Base-by-base conservation (phyloP, 2,329 filamentous ascomycete genomes). In the Penicillium sp. region DNA sequence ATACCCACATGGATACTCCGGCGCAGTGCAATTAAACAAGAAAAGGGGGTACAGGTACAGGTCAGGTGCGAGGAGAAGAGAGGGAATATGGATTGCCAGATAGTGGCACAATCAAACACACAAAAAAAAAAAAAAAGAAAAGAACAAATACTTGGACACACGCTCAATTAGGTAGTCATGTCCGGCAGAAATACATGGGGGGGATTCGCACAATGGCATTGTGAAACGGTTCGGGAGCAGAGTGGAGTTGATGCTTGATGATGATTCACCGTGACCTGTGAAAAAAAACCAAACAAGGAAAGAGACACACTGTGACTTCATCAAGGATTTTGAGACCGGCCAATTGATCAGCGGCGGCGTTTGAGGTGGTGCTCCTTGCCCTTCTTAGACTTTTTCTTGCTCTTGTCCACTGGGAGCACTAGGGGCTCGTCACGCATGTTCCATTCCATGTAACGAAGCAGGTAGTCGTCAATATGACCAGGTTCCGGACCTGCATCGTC, bases 391-490 rank as follows among this genome's bases (percentile, higher is more conserved):
- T 74, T 80, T 63, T 76, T 80, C 65, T 76, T 79, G 57, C 65
- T 77, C 62, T 77, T 80, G 59, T 80, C 77, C 26, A 71, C 69
- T 1, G 78, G 77, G 31, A 80, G 69, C 35, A 77, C 71, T 25
- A 82, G 70, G 20, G 79, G 78, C 44, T 80, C 74, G 55, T 81
- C 77, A 54, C 73, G 74, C 62, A 81, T 69, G 58, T 81, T 77
- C 77, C 78, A 85, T 44, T 82, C 81, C 85, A 92, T 90, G 53
- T 84, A 82, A 33, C 77, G 76, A 49, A 94, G 75, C 81, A 94
- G 87, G 69, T 89, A 91, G 49, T 91, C 86, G 68, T 93, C 90
- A 54, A 92, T 84, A 40, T 83, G 85, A 49, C 77, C 75, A 55
- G 88, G 80, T 44, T 78, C 74, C 26, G 78, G 15, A 6, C 6